Evolutionary conservation across 805 yeast species (phyloP), one percentile per base, ranked within the genome.

Genomic region (Wickerhamiella azymoides): DNA sequence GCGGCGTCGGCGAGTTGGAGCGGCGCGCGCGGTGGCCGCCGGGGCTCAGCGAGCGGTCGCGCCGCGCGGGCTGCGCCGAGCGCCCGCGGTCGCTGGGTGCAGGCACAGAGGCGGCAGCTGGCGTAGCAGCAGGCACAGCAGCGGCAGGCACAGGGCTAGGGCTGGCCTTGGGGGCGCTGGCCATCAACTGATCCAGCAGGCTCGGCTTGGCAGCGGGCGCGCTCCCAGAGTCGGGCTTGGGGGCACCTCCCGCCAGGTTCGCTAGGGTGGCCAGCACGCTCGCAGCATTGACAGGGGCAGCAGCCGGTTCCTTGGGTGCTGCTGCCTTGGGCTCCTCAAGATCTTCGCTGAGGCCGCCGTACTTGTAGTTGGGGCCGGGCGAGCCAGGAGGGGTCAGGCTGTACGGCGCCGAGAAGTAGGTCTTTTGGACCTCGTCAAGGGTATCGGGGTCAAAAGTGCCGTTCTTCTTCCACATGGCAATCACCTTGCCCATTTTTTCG

Each of bases 381-480:
- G 82, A 73, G 17, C 55, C 80, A 2, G 80, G 80, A 33, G 92
- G 89, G 4, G 93, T 80, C 9, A 77, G 72, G 13, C 85, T 67
- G 42, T 54, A 57, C 17, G 57, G 59, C 14, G 56, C 55, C 21
- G 52, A 52, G 56, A 80, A 81, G 60, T 74, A 74, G 57, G 73
- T 78, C 10, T 68, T 62, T 58, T 79, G 74, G 48, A 84, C 71
- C 16, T 70, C 59, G 39, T 70, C 62, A 46, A 92, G 66, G 27
- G 71, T 65, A 36, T 70, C 68, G 37, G 74, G 72, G 46, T 70
- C 69, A 64, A 92, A 89, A 13, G 95, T 81, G 37, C 76, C 77
- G 32, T 86, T 80, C 52, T 84, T 77, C 54, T 77, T 84, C 98
- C 98, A 92, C 56, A 92, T 88, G 52, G 84, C 94, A 53, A 92